A percentile compares a stretch with the other conserved stretches of the same genome.
Conservation (phyloP, 1,284 basidiomycete genomes). For the Leccinum fallax region DNA sequence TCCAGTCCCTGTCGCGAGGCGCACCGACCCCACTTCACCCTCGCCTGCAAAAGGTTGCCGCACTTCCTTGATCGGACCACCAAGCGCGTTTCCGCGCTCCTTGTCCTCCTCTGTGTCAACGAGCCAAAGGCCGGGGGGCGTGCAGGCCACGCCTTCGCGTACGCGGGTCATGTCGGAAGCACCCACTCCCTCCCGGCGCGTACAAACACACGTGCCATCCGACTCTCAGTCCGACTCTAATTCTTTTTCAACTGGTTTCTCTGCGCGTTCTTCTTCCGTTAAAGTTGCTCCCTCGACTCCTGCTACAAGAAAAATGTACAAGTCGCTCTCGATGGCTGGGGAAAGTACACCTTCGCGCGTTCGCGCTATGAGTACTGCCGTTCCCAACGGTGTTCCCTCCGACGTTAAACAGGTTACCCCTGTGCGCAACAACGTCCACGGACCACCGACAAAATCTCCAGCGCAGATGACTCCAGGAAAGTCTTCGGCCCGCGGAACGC, state of each 20-base stretch:
- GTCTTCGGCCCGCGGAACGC: constrained; percentile 15
- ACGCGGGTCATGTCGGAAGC: constrained; percentile 37
- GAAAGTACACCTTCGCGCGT: constrained; percentile 21
- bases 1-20: constrained; percentile 22
- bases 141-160: constrained; percentile 41
- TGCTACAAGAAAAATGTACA: constrained; percentile 18
- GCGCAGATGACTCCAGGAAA: constrained; percentile 25
- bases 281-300: constrained; percentile 30
- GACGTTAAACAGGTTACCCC: constrained; percentile 19
- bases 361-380: constrained; percentile 26
- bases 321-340: constrained; percentile 16
- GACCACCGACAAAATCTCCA: constrained; percentile 17
- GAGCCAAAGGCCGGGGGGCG: constrained; percentile 26
- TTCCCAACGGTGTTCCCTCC: constrained; percentile 5
- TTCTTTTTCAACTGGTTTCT: constrained; percentile 26
- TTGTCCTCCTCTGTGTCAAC: constrained; percentile 33
- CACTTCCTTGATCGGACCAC: constrained; percentile 33
- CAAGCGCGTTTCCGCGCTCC: constrained; percentile 34
- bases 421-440: constrained; percentile 14
- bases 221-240: constrained; percentile 24
- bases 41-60: constrained; percentile 31
- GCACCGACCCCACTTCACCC: constrained; percentile 26
- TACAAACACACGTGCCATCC: constrained; percentile 23
- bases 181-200: constrained; percentile 27
- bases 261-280: constrained; percentile 21